Evolutionary conservation across 345 rosid genomes (phyloP).

Genomic region (Populus euphratica): DNA sequence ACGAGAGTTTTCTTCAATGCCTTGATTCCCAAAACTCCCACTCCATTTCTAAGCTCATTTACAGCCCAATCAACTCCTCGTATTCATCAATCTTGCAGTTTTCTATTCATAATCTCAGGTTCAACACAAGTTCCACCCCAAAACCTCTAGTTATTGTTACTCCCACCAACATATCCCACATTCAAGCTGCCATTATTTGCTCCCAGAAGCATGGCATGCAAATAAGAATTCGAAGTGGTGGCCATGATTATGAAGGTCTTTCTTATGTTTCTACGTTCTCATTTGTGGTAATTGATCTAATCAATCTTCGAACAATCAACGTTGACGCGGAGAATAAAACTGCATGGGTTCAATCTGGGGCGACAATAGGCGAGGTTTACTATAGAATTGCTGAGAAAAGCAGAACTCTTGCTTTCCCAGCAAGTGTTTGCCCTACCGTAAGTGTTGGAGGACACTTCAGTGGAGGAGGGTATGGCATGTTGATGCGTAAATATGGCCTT

Average conservation of each 20-base stretch:
- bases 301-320: neutral
- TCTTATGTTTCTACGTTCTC: neutral
- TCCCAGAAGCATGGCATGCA: neutral
- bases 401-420: neutral
- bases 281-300: neutral
- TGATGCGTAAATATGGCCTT: neutral
- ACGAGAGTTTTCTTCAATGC: neutral
- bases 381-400: neutral
- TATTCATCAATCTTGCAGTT: neutral
- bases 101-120: neutral
- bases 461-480: neutral
- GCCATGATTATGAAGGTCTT: neutral
- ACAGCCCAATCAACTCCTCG: neutral
- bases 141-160: neutral
- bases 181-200: neutral
- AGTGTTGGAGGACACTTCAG: neutral
- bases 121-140: neutral
- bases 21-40: no score
- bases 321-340: neutral
- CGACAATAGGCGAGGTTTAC: neutral
- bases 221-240: neutral
- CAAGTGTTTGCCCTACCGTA: neutral
- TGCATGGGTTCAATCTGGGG: neutral
- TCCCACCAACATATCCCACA: neutral
- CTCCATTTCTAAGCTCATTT: neutral